These are phyloP conservation scores for Phaeolepiota aurea DNA, from an alignment of 768 basidiomycete genomes.

Conservation along the genomic window DNA sequence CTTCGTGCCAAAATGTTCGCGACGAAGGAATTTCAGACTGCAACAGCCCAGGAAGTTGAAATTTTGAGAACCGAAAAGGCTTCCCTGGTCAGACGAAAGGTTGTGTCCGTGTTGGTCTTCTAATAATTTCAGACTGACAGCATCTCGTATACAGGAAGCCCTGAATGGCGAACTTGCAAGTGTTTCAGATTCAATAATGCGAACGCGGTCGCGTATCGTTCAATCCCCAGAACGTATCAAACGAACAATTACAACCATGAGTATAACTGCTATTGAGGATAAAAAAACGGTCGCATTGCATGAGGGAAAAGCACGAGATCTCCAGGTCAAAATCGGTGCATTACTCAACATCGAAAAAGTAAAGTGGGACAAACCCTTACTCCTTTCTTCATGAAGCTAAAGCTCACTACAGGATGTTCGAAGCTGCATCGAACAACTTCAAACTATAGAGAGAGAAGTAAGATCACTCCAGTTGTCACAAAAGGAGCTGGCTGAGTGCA, in stretches of 20 bases:
- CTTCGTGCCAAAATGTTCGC: slow-evolving; percentile 60
- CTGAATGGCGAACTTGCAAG: slow-evolving; percentile 53
- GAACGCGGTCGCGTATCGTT: slow-evolving; percentile 70
- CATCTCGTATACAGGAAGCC: slow-evolving; percentile 52
- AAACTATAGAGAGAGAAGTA: slow-evolving; percentile 63
- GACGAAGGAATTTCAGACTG: slow-evolving; percentile 56
- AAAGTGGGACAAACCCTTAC: too few species aligned
- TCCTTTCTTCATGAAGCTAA: neutral
- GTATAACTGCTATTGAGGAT: slow-evolving; percentile 56
- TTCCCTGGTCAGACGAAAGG: slow-evolving; percentile 55
- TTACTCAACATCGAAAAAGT: slow-evolving; percentile 74
- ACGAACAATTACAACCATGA: slow-evolving; percentile 75
- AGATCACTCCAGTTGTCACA: slow-evolving; percentile 52
- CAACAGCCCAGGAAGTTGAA: slow-evolving; percentile 58
- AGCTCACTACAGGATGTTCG: slow-evolving; percentile 49
- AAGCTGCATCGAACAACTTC: slow-evolving; percentile 66
- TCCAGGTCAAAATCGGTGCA: slow-evolving; percentile 65
- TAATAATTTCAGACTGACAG: too few species aligned
- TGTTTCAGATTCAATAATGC: slow-evolving; percentile 50
- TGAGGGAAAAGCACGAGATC: slow-evolving; percentile 70
- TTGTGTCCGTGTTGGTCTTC: too few species aligned
- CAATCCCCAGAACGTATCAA: slow-evolving; percentile 89
- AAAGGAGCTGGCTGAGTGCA: slow-evolving; percentile 61
- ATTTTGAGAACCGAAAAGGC: slow-evolving; percentile 66
- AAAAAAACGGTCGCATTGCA: slow-evolving; percentile 55